Evolutionary conservation across 208 protist genomes (phyloP).

Genomic region (Trypanosoma cruzi): DNA sequence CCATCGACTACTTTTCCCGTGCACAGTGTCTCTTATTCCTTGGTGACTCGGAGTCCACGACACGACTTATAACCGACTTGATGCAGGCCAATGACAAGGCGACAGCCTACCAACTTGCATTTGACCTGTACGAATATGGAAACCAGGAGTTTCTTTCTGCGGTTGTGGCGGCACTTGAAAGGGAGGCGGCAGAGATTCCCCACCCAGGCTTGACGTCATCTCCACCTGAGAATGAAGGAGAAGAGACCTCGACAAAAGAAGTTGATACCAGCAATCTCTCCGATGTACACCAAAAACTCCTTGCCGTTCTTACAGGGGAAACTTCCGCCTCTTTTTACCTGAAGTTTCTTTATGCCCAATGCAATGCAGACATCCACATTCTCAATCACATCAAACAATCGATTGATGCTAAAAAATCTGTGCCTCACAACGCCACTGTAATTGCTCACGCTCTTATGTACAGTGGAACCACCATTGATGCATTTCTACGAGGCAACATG

Average conservation of each 20-base stretch:
- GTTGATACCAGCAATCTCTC: conserved; percentile 14
- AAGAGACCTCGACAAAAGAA: background rate
- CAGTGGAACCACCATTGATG: conserved; percentile 97
- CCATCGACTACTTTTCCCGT: conserved; percentile 92
- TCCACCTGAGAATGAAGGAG: conserved; percentile 12
- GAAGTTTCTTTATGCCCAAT: conserved; percentile 97
- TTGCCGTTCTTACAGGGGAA: conserved; percentile 83
- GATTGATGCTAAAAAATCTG: conserved; percentile 65
- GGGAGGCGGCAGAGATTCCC: background rate
- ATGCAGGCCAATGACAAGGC: conserved; percentile 58
- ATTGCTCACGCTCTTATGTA: conserved; percentile 98
- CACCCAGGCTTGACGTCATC: background rate
- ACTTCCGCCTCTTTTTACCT: conserved; percentile 93
- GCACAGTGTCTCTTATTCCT: conserved; percentile 96
- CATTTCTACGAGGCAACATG: conserved; percentile 97
- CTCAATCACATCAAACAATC: conserved; percentile 96
- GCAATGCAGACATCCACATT: conserved; percentile 93
- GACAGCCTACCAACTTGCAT: conserved; percentile 85
- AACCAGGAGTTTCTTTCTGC: conserved; percentile 89
- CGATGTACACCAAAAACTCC: conserved; percentile 58
- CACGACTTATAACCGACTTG: conserved; percentile 79
- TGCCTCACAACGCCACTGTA: conserved; percentile 96
- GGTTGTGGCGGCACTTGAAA: conserved; percentile 50
- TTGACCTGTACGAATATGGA: conserved; percentile 89
- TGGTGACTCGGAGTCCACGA: conserved; percentile 85